Evolutionary conservation across 2,329 filamentous ascomycete genomes (phyloP), one percentile per base, ranked within the genome.

Genomic region (Berkeleyomyces rouxiae): DNA sequence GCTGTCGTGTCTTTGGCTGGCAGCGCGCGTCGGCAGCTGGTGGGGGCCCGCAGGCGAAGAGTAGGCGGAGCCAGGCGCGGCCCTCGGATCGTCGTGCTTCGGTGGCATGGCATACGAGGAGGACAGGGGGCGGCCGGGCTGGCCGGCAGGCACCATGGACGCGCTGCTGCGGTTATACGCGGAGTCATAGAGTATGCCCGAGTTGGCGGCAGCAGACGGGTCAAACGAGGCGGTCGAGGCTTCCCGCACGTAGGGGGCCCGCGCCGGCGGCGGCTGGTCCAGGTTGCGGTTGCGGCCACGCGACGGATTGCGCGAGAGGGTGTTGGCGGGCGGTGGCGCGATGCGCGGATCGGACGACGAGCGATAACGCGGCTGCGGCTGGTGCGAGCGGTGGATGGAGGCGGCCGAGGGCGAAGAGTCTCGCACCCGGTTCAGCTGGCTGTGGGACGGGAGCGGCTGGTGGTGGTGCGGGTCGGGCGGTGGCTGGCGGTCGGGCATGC

Each of bases 81-180:
- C n/a, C 44, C 64, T 58, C 55, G 39, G 82, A 78, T 67, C 84
- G 79, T 65, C 68, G 67, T 43, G 68, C 57, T 68, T 69, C n/a
- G 68, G 65, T 23, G 65, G 40, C 16, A 61, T 40, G 42, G 58
- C 61, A 51, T 61, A 65, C 13, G 61, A 59, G n/a, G 44, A 61
- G 10, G 64, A 65, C 46, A 61, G 61, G 44, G 61, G 64, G 47
- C 61, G 61, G 46, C 58, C 51, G 16, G 61, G 9, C 16, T 63
- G 63, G 13, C 55, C 63, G 31, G 63, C 49, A 1, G 3, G 10
- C 3, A 13, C 42, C 39, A 59, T 43, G n/a, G 57, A 62, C 60
- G 63, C 63, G 63, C 63, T 65, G 23, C 43, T 51, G 33, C 63
- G 46, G 47, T 60, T 55, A 43, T 59, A 62, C 9, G 63, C 44